phyloP scores from a whole-genome alignment of 768 basidiomycete genomes.

The Hericium rajendrae region DNA sequence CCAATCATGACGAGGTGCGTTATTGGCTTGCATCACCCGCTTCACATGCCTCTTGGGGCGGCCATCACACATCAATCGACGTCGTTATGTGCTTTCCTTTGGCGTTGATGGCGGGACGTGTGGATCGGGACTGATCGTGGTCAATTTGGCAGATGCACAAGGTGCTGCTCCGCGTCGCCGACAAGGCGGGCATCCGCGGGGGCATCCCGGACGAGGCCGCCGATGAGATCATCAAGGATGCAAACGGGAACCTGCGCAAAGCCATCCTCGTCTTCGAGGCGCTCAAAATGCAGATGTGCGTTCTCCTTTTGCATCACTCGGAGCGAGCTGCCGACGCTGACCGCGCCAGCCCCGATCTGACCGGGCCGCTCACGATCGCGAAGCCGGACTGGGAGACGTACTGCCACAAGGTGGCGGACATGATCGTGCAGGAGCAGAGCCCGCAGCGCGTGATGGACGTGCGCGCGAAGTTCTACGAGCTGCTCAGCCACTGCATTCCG shows the following conservation, averaged over 20 bases:
- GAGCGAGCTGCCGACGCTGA: neutral
- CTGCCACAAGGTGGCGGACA: constrained; percentile 83
- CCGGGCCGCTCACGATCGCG: constrained; percentile 70
- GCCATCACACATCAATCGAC: too few relatives aligned
- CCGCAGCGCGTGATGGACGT: constrained; percentile 89
- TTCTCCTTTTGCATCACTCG: constrained; percentile 5
- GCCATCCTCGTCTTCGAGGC: constrained; percentile 93
- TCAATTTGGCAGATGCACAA: constrained; percentile 33
- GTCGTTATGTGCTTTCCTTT: too few relatives aligned
- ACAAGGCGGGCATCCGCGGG: constrained; percentile 54
- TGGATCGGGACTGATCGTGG: neutral
- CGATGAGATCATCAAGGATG: constrained; percentile 67
- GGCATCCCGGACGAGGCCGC: constrained; percentile 70
- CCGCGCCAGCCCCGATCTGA: constrained; percentile 61
- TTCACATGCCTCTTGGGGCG: too few relatives aligned
- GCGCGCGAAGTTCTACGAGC: constrained; percentile 86
- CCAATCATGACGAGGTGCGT: constrained; percentile 46
- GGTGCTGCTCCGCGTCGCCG: constrained; percentile 74
- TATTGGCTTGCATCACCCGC: too few relatives aligned
- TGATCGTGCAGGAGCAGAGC: constrained; percentile 83
- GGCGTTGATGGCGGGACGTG: too few relatives aligned
- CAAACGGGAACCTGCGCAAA: constrained; percentile 87
- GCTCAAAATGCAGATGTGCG: constrained; percentile 92
- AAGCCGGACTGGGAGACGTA: constrained; percentile 99
- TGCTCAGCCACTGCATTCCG: constrained; percentile 95